Evolutionary conservation across 2,329 filamentous ascomycete species (phyloP).

Genomic region (Apiospora saccharicola): DNA sequence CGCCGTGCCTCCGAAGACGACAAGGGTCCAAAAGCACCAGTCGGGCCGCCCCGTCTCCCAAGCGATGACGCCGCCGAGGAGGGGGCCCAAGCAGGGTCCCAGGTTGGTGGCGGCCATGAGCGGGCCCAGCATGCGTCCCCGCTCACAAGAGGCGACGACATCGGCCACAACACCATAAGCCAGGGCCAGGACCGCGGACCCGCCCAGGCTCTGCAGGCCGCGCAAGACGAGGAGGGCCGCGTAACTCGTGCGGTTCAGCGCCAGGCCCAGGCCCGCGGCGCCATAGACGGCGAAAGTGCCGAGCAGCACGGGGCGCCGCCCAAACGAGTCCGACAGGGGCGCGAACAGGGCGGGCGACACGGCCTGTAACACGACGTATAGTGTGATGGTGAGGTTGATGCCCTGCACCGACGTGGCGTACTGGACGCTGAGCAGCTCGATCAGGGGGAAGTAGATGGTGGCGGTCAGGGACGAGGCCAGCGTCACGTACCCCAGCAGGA

Average conservation of each 20-base stretch:
- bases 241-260: neutral
- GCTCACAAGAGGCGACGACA: neutral
- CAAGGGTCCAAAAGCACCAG: constrained; percentile 6
- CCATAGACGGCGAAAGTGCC: neutral
- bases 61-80: neutral
- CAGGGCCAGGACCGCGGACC: neutral
- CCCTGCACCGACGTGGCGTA: constrained; percentile 24
- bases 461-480: constrained; percentile 27
- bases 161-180: constrained; percentile 7
- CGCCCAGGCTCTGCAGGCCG: constrained; percentile 8
- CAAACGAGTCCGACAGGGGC: constrained; percentile 22
- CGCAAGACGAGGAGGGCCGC: constrained; percentile 5
- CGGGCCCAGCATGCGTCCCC: constrained; percentile 1
- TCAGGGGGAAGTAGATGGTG: constrained; percentile 29
- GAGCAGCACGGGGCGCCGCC: neutral
- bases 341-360: constrained; percentile 24
- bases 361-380: constrained; percentile 26
- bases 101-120: constrained; percentile 10
- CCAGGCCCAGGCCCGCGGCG: neutral
- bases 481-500: constrained; percentile 24
- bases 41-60: neutral
- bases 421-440: constrained; percentile 7
- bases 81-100: neutral
- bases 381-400: constrained; percentile 29
- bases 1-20: neutral